Conservation (phyloP, 805 yeast genomes). For the Dipodascopsis tothii region DNA sequence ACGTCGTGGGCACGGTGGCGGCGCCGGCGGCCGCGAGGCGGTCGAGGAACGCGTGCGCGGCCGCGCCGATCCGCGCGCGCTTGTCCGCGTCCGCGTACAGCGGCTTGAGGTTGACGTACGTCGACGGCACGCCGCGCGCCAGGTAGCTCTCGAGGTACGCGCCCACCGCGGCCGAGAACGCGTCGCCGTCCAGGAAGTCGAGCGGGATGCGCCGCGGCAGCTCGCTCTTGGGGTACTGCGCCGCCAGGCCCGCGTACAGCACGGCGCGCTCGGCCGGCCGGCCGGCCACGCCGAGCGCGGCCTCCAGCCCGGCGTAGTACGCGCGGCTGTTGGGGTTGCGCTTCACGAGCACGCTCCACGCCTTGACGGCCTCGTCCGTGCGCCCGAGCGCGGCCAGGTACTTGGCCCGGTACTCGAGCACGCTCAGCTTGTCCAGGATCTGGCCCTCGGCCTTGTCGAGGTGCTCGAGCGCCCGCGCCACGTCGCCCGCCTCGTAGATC, state of each 20-base stretch:
- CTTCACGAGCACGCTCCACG: conserved; percentile 62
- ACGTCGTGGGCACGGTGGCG: conserved; percentile 33
- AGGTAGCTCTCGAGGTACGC: conserved; percentile 57
- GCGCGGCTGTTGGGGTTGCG: conserved; percentile 75
- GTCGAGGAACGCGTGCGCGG: conserved; percentile 44
- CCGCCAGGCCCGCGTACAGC: conserved; percentile 57
- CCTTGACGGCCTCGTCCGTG: conserved; percentile 55
- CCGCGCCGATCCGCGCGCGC: conserved; percentile 40
- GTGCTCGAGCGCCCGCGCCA: conserved; percentile 54
- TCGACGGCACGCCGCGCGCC: conserved; percentile 78
- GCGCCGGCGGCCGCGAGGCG: conserved; percentile 14
- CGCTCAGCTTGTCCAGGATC: conserved; percentile 52
- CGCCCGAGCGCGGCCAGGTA: conserved; percentile 53
- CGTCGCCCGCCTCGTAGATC: conserved; percentile 56
- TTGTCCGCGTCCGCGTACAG: conserved; percentile 48
- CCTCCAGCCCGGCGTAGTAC: conserved; percentile 63
- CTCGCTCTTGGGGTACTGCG: conserved; percentile 71
- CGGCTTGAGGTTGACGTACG: conserved; percentile 79
- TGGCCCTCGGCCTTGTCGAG: conserved; percentile 45
- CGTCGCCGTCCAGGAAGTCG: conserved; percentile 50
- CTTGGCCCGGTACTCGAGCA: conserved; percentile 59
- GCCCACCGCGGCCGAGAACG: conserved; percentile 42
- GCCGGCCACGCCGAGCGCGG: conserved; percentile 50
- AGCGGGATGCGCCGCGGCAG: conserved; percentile 74
- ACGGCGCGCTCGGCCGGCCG: conserved; percentile 40